phyloP scores from a whole-genome alignment of 2,329 filamentous ascomycete genomes.

The Phialocephala sp. region DNA sequence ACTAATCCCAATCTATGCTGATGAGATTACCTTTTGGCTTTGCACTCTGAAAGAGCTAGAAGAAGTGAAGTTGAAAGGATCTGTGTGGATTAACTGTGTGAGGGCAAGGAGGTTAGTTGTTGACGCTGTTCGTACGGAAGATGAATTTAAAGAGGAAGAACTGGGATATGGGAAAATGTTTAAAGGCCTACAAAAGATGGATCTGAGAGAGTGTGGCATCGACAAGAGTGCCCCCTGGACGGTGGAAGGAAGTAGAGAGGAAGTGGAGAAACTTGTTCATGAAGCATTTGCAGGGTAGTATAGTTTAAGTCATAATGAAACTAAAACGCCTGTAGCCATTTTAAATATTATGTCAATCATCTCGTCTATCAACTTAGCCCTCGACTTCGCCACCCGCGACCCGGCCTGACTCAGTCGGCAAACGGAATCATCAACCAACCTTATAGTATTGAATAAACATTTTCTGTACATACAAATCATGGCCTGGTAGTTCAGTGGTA shows the following conservation, averaged over 20 bases:
- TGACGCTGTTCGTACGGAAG: background rate
- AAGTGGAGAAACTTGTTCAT: background rate
- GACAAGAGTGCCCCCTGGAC: background rate
- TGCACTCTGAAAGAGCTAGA: slow-evolving; percentile 23
- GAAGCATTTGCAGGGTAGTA: background rate
- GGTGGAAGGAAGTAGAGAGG: background rate
- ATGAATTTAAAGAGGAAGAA: background rate
- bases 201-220: background rate
- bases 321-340: no score
- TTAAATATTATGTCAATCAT: background rate
- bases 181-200: background rate
- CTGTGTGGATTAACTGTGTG: slow-evolving; percentile 26
- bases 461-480: background rate
- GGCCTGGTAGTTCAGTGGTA: slow-evolving; percentile 1
- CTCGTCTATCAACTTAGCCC: background rate
- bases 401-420: background rate
- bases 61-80: slow-evolving; percentile 24
- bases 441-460: background rate
- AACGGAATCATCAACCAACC: background rate
- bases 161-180: background rate
- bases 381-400: background rate
- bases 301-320: no score
- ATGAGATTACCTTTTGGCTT: slow-evolving; percentile 28
- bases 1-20: slow-evolving; percentile 21
- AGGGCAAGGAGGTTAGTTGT: slow-evolving; percentile 16